A percentile compares a stretch with the other conserved stretches of the same genome.
phyloP scores from a whole-genome alignment of 2,329 filamentous ascomycete species.

The Verticillium nonalfalfae region DNA sequence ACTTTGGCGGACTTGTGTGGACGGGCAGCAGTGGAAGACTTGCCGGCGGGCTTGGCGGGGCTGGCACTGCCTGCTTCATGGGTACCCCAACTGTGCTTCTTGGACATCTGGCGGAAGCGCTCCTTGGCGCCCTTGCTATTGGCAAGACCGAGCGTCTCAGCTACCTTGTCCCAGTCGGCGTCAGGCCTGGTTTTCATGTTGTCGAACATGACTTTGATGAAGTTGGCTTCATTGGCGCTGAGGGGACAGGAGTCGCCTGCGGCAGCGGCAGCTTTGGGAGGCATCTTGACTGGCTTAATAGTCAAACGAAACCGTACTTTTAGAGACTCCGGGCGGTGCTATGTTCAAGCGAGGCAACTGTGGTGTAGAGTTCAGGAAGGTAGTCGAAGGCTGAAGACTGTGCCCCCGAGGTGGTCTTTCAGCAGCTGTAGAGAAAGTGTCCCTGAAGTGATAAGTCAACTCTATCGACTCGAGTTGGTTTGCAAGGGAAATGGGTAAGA shows the following conservation, averaged over 20 bases:
- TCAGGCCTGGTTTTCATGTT: constrained; percentile 32
- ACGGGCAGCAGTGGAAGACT: constrained; percentile 4
- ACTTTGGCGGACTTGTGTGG: constrained; percentile 17
- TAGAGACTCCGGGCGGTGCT: too few species aligned
- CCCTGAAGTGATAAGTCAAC: too few species aligned
- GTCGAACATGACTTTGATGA: constrained; percentile 34
- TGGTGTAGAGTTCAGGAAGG: too few species aligned
- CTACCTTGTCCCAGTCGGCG: constrained; percentile 33
- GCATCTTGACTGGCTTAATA: not conserved
- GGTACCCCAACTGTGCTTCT: constrained; percentile 31
- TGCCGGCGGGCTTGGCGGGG: constrained; percentile 21
- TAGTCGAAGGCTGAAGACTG: too few species aligned
- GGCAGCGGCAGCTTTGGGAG: not conserved
- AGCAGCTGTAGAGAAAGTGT: too few species aligned
- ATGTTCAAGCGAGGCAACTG: too few species aligned
- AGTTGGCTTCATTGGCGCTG: constrained; percentile 26
- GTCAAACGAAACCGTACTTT: too few species aligned
- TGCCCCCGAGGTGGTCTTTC: too few species aligned
- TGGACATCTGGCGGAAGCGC: constrained; percentile 32
- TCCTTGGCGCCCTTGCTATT: constrained; percentile 34
- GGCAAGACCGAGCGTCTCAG: constrained; percentile 22
- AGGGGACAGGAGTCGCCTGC: constrained; percentile 16
- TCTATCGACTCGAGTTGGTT: too few species aligned
- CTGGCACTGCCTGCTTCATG: constrained; percentile 8
- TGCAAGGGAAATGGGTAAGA: too few species aligned